Evolutionary conservation across 768 basidiomycete genomes (phyloP), one percentile per base, ranked within the genome.

Genomic region (Tulasnella sp.): DNA sequence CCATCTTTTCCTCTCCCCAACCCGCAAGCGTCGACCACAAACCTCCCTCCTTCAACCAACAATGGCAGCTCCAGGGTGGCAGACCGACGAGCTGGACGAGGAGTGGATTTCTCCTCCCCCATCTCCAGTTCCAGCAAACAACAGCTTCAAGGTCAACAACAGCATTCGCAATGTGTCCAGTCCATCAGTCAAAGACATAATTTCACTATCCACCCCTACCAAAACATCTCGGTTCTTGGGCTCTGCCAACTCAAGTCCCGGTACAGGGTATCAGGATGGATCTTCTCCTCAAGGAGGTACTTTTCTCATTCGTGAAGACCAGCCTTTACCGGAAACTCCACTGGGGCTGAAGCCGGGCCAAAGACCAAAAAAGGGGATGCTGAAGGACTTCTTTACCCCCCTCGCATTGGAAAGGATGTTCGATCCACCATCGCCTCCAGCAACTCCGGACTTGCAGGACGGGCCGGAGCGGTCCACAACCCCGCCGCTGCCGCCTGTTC

Each of bases 351-450:
- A 89, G 32, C 85, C 86, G 61, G 90, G 90, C 79, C 77, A 77
- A 72, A 10, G 23, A 46, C 69, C 44, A 13, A 85, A 86, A n/a
- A 71, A 44, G 55, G 70, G 79, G 10, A 76, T 26, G n/a, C 18
- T 91, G 70, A 94, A 92, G 84, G 90, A 93, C 84, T 90, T 98
- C 82, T 98, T 98, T 86, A 94, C 91, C 77, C 94, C 95, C 0
- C 83, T 95, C 75, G 91, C 92, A 35, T 87, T 98, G 11, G 95
- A 98, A 84, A 89, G 88, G 77, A 95, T 98, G 93, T 98, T 97
- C 81, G 93, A 96, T 79, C 96, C 96, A 10, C 96, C 96, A 0
- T 93, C 94, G 9, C 94, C 94, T 5, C 93, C 92, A 6, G 81
- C 83, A 23, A 80, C 81, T 81, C 79, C 81, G 55, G 79, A 55